Conservation (phyloP, 2,329 filamentous ascomycete genomes). For the Aspergillus hiratsukae region DNA sequence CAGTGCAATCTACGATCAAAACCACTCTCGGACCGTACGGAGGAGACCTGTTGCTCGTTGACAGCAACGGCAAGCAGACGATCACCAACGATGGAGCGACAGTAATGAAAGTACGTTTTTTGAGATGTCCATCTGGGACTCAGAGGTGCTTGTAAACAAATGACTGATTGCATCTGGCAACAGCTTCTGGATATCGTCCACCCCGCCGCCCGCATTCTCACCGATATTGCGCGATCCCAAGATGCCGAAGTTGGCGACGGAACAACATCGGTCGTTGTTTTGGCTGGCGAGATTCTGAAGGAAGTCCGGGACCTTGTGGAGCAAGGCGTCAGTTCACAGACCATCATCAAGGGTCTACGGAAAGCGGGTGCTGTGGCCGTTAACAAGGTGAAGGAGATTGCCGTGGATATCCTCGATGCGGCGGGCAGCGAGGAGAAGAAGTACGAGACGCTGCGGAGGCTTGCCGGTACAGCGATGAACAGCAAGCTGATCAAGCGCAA, state of each 20-base stretch:
- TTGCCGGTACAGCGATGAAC: slow-evolving; percentile 96
- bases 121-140: background rate
- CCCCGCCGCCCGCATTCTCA: slow-evolving; percentile 92
- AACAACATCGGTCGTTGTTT: slow-evolving; percentile 92
- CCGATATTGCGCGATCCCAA: slow-evolving; percentile 97
- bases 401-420: slow-evolving; percentile 63
- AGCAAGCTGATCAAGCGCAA: slow-evolving; percentile 99
- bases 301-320: slow-evolving; percentile 95
- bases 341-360: slow-evolving; percentile 92
- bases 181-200: slow-evolving; percentile 97
- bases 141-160: background rate
- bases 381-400: slow-evolving; percentile 98
- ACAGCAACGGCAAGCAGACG: slow-evolving; percentile 90
- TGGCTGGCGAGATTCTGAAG: slow-evolving; percentile 96
- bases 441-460: slow-evolving; percentile 80
- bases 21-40: slow-evolving; percentile 94
- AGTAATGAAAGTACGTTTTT: slow-evolving; percentile 82
- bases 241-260: slow-evolving; percentile 98
- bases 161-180: slow-evolving; percentile 10
- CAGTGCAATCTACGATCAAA: slow-evolving; percentile 93
- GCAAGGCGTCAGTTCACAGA: slow-evolving; percentile 93
- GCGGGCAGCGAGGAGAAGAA: slow-evolving; percentile 77
- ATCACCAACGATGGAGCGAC: slow-evolving; percentile 99
- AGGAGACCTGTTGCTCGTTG: slow-evolving; percentile 91
- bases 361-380: slow-evolving; percentile 85